A percentile compares a stretch with the other conserved stretches of the same genome.
These are phyloP conservation scores for Rhizophora mangle DNA, from an alignment of 345 rosid genomes.

Conservation along the genomic window DNA sequence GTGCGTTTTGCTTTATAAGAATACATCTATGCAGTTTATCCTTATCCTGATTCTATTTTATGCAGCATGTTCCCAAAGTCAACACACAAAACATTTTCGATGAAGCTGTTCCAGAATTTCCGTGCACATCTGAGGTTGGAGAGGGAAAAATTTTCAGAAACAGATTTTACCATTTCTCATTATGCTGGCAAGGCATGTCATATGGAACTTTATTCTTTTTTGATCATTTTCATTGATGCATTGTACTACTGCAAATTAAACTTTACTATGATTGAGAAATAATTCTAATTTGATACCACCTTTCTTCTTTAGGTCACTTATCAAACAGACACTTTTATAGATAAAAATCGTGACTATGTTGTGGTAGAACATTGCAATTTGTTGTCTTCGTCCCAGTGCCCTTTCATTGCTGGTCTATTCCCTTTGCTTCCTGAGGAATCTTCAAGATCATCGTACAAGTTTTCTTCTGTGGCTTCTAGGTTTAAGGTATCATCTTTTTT, in stretches of 20 bases:
- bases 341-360: conserved; percentile 94
- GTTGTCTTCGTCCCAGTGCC: conserved; percentile 79
- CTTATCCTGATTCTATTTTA: conserved; percentile 44
- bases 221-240: neutral
- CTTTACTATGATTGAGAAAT: neutral
- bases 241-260: too few relatives aligned
- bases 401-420: conserved; percentile 80
- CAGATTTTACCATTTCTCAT: conserved; percentile 84
- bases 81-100: conserved; percentile 81
- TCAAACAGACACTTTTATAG: conserved; percentile 80
- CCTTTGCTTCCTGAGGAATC: conserved; percentile 63
- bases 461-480: conserved; percentile 93
- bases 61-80: conserved; percentile 98
- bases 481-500: conserved; percentile 53
- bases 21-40: conserved; percentile 32
- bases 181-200: conserved; percentile 97
- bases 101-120: conserved; percentile 79
- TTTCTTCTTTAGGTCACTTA: conserved; percentile 72
- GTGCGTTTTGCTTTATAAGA: conserved; percentile 25
- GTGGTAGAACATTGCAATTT: conserved; percentile 93
- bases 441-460: conserved; percentile 89
- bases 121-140: conserved; percentile 67
- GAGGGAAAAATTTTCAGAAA: conserved; percentile 87
- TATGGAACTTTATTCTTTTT: conserved; percentile 14
- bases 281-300: neutral